Evolutionary conservation across 768 basidiomycete species (phyloP).

Genomic region (Leucocoprinus birnbaumii): DNA sequence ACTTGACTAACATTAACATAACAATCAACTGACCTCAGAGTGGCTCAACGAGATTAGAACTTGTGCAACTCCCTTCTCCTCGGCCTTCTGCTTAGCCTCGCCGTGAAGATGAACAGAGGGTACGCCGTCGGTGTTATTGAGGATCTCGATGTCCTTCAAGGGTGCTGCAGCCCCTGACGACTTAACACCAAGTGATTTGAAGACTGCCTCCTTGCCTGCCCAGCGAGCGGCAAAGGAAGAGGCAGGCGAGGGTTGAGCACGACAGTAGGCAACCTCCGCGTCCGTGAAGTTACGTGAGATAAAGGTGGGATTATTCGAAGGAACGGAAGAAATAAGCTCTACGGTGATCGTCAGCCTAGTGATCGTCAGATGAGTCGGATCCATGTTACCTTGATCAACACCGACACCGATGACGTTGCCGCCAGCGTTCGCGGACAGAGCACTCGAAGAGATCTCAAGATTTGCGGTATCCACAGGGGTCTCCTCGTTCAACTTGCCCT

Average conservation of each 20-base stretch:
- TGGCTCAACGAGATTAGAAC: slow-evolving; percentile 89
- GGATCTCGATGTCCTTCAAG: slow-evolving; percentile 98
- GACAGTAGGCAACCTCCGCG: slow-evolving; percentile 84
- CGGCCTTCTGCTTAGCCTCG: slow-evolving; percentile 74
- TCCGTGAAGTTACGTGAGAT: slow-evolving; percentile 91
- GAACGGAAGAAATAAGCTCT: slow-evolving; percentile 93
- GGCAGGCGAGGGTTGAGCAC: slow-evolving; percentile 75
- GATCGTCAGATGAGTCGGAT: not conserved
- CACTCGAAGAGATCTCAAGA: slow-evolving; percentile 57
- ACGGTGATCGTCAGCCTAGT: slow-evolving; percentile 14
- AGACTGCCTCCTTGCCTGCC: slow-evolving; percentile 96
- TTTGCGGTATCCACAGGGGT: slow-evolving; percentile 62
- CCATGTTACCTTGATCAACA: slow-evolving; percentile 78
- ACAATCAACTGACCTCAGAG: slow-evolving; percentile 66
- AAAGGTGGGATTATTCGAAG: slow-evolving; percentile 86
- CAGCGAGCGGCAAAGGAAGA: slow-evolving; percentile 97
- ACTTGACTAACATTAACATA: not conserved
- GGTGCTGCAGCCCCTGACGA: slow-evolving; percentile 91
- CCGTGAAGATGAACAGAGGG: slow-evolving; percentile 78
- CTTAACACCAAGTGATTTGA: slow-evolving; percentile 90
- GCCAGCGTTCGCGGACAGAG: slow-evolving; percentile 38
- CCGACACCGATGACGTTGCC: slow-evolving; percentile 71
- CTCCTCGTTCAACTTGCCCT: slow-evolving; percentile 52
- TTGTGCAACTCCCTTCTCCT: slow-evolving; percentile 65
- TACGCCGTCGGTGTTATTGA: slow-evolving; percentile 74